A percentile compares a stretch with the other conserved stretches of the same genome.
phyloP scores from a whole-genome alignment of 306 rosid species.

The Gastrolobium bilobum region DNA sequence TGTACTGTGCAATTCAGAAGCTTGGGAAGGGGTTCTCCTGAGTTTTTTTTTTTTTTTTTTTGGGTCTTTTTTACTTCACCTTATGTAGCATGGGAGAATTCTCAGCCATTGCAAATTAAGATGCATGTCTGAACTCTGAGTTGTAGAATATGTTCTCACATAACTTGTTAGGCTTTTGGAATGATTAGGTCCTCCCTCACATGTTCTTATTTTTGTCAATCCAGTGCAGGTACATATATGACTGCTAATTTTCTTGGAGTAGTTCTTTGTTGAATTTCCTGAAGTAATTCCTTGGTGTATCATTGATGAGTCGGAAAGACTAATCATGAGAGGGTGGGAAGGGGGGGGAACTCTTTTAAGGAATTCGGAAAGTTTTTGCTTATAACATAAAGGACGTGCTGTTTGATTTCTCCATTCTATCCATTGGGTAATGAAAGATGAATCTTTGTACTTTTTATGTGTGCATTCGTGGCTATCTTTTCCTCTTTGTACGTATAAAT shows the following conservation, averaged over 20 bases:
- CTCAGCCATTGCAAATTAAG: constrained; percentile 64
- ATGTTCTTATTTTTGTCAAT: constrained; percentile 37
- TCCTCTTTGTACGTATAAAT: constrained; percentile 14
- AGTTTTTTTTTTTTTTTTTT: constrained; percentile 1
- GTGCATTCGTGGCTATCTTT: constrained; percentile 11
- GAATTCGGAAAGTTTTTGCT: constrained; percentile 6
- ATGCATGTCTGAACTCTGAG: constrained; percentile 53
- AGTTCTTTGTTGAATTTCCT: not conserved
- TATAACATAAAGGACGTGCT: not conserved
- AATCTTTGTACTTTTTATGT: not conserved
- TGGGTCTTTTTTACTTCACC: not conserved
- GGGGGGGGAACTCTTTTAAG: not conserved
- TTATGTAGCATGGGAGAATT: constrained; percentile 40
- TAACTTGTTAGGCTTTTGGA: constrained; percentile 53
- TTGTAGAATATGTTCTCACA: constrained; percentile 51
- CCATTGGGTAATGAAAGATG: not conserved
- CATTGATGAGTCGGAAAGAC: constrained; percentile 36
- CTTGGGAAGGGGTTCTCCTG: constrained; percentile 87
- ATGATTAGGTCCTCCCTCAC: constrained; percentile 50
- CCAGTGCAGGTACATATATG: constrained; percentile 43
- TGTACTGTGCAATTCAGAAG: constrained; percentile 85
- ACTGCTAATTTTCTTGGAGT: constrained; percentile 30
- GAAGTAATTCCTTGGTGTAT: constrained; percentile 21
- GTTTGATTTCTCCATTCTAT: constrained; percentile 35
- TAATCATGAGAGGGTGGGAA: constrained; percentile 10